phyloP scores from a whole-genome alignment of 192 early-diverging fungal genomes.

The Coemansia sp. region DNA sequence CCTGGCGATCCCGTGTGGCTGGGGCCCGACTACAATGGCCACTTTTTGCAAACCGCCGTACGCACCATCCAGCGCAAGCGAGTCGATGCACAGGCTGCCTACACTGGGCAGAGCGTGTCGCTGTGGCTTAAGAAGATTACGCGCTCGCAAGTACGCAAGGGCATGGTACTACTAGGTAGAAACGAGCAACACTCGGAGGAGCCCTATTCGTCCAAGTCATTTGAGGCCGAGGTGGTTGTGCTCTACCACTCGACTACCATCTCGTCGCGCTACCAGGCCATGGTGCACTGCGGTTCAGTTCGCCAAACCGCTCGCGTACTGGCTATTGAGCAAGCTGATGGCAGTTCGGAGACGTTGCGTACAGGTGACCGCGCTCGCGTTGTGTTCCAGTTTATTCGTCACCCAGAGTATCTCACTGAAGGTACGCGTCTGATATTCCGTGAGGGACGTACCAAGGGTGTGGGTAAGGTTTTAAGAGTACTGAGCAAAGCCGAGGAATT shows the following conservation, averaged over 20 bases:
- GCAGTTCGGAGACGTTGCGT: slow-evolving; percentile 62
- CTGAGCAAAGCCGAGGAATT: slow-evolving; percentile 33
- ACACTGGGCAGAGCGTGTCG: slow-evolving; percentile 81
- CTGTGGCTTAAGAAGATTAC: slow-evolving; percentile 88
- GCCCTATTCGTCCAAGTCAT: slow-evolving; percentile 57
- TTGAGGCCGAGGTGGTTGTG: slow-evolving; percentile 92
- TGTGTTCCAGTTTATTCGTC: slow-evolving; percentile 77
- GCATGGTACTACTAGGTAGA: slow-evolving; percentile 46
- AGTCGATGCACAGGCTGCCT: slow-evolving; percentile 71
- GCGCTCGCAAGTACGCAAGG: slow-evolving; percentile 77
- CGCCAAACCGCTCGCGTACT: slow-evolving; percentile 87
- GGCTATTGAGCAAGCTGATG: slow-evolving; percentile 34
- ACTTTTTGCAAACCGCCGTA: slow-evolving; percentile 73
- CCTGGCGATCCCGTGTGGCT: slow-evolving; percentile 81
- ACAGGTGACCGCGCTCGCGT: slow-evolving; percentile 86
- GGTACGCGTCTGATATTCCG: slow-evolving; percentile 71
- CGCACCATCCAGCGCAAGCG: slow-evolving; percentile 91
- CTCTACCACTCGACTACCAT: slow-evolving; percentile 93
- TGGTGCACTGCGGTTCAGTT: slow-evolving; percentile 88
- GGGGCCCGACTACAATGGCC: slow-evolving; percentile 84
- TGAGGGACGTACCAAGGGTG: slow-evolving; percentile 85
- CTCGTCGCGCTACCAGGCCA: slow-evolving; percentile 87
- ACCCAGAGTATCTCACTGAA: slow-evolving; percentile 69
- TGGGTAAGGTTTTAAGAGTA: slow-evolving; percentile 74
- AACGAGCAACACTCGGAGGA: slow-evolving; percentile 8